A percentile compares a stretch with the other conserved stretches of the same genome.
These are phyloP conservation scores for Phytophthora foliorum DNA, from an alignment of 352 stramenopile species.

Conservation along the genomic window DNA sequence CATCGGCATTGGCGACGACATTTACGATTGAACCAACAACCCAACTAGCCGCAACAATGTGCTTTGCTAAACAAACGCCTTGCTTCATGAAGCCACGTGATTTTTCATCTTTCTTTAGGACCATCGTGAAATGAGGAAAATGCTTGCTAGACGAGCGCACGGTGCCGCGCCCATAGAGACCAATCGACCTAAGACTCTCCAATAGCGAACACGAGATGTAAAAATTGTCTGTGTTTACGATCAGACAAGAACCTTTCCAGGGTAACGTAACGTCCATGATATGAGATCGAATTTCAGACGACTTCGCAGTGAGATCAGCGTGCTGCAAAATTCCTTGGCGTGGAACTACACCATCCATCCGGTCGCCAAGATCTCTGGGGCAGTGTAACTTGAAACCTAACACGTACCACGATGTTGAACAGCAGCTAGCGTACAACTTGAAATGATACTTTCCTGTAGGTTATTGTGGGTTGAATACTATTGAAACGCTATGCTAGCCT, in stretches of 20 bases:
- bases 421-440: constrained; percentile 40
- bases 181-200: constrained; percentile 29
- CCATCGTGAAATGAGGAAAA: constrained; percentile 26
- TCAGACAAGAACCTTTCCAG: constrained; percentile 20
- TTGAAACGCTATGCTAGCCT: constrained; percentile 36
- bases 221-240: constrained; percentile 46
- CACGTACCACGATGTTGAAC: constrained; percentile 39
- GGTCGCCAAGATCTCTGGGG: constrained; percentile 24
- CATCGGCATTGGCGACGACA: constrained; percentile 36
- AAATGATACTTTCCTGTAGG: constrained; percentile 47
- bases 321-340: not conserved
- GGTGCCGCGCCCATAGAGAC: constrained; percentile 30
- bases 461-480: constrained; percentile 40
- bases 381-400: constrained; percentile 39
- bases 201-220: constrained; percentile 44
- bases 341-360: constrained; percentile 24
- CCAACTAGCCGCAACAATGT: constrained; percentile 42
- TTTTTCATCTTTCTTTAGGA: constrained; percentile 4
- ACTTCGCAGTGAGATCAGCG: constrained; percentile 1
- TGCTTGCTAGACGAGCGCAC: constrained; percentile 24
- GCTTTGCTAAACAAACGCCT: constrained; percentile 13
- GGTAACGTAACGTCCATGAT: constrained; percentile 34
- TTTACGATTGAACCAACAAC: constrained; percentile 33
- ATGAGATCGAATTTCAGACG: constrained; percentile 22
- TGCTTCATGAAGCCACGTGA: constrained; percentile 21